These are phyloP conservation scores for Daldinia grandis DNA, from an alignment of 495 filamentous ascomycete species.

Conservation along the genomic window DNA sequence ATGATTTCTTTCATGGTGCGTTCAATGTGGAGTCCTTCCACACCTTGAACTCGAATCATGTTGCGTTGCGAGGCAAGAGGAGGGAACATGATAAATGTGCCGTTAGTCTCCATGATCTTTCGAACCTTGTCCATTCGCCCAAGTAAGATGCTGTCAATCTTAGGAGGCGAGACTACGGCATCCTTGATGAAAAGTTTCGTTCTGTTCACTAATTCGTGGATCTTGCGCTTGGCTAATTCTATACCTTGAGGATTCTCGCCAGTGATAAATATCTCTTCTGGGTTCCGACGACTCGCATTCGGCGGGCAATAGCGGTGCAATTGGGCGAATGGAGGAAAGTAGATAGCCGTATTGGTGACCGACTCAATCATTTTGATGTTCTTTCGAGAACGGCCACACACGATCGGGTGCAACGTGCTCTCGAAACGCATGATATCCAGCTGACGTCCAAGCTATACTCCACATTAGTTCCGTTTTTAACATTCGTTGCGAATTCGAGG, in stretches of 20 bases:
- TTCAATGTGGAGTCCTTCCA: slow-evolving; percentile 91
- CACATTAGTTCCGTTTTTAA: slow-evolving; percentile 31
- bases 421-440: slow-evolving; percentile 86
- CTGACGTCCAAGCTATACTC: slow-evolving; percentile 79
- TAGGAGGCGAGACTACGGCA: slow-evolving; percentile 81
- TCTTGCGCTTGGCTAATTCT: slow-evolving; percentile 82
- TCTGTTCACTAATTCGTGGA: slow-evolving; percentile 78
- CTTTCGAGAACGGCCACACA: slow-evolving; percentile 90
- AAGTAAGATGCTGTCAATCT: slow-evolving; percentile 92
- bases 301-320: slow-evolving; percentile 88
- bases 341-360: slow-evolving; percentile 91
- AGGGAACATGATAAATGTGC: slow-evolving; percentile 90
- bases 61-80: slow-evolving; percentile 80
- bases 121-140: slow-evolving; percentile 93
- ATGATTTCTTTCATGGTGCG: slow-evolving; percentile 94
- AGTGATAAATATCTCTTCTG: slow-evolving; percentile 92
- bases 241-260: slow-evolving; percentile 84
- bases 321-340: slow-evolving; percentile 92
- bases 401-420: slow-evolving; percentile 83
- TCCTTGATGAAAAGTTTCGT: slow-evolving; percentile 92
- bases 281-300: slow-evolving; percentile 77
- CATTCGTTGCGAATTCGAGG: slow-evolving; percentile 7
- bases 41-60: slow-evolving; percentile 86
- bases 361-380: slow-evolving; percentile 98
- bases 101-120: slow-evolving; percentile 97